Base-by-base conservation (phyloP, 2,329 filamentous ascomycete genomes). In the Colletotrichum sp. region DNA sequence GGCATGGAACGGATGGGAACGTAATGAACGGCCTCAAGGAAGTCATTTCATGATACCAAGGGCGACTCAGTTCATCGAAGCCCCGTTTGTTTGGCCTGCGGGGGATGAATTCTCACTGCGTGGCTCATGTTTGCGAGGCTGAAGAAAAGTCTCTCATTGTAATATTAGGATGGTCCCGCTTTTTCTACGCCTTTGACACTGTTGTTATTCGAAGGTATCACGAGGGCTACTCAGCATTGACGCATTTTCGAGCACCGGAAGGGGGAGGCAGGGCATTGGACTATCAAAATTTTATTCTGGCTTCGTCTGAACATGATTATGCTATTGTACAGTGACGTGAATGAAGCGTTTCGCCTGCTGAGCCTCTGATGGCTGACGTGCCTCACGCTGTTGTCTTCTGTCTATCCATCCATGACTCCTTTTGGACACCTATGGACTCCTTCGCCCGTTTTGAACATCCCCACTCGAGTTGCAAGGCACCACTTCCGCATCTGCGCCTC, bases 261-360 rank as follows among this genome's bases (percentile, higher is more conserved):
- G 24, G 32, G 55, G 21, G 10, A 39, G 52, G 44, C 10, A 16
- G 15, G 44, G 63, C 21, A 57, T 55, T 57, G 39, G 63, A 49
- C 44, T 68, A 63, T 49, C 55, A 66, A 67, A 72, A 32, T 12
- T 13, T 76, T 52, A 59, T 74, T 69, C 44, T 69, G 74, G 70
- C 64, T 76, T 73, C 74, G 59, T 76, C 71, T 69, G 64, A 73
- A 76, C 71, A 76, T 76, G 64, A 74, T 74, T 74, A 65, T 49
- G 49, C 21, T 73, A 65, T 62, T 69, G 70, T 76, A 76, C 73
- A 76, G 21, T 76, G 64, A 69, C 64, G 65, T 62, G 64, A 39
- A 39, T 12, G 60, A 64, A 60, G 49, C 70, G 62, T 73, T 9
- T 15, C 49, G 21, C 64, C 59, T 67, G 57, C 26, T 26, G 9